Evolutionary conservation across 768 basidiomycete species (phyloP).

Genomic region (Lactarius trivialis): DNA sequence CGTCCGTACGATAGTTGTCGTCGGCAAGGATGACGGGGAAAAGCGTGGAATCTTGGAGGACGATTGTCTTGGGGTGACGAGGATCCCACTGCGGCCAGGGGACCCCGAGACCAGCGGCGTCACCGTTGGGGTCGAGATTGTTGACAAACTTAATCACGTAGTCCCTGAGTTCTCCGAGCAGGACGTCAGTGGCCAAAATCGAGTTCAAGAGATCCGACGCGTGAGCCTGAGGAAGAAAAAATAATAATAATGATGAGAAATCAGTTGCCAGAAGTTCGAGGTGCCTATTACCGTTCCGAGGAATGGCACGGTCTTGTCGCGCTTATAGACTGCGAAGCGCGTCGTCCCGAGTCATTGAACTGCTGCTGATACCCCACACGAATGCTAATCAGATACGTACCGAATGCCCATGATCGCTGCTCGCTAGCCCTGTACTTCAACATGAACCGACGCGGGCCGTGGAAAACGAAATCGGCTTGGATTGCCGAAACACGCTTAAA

Average conservation of each 20-base stretch:
- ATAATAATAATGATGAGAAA: too few species aligned
- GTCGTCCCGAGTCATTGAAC: not conserved
- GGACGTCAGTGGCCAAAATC: constrained; percentile 11
- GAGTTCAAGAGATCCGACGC: constrained; percentile 26
- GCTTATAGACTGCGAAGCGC: constrained; percentile 37
- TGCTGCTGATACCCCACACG: not conserved
- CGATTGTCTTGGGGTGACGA: constrained; percentile 15
- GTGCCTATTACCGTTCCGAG: constrained; percentile 33
- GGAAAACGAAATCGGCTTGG: constrained; percentile 45
- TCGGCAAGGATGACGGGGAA: constrained; percentile 15
- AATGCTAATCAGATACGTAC: constrained; percentile 26
- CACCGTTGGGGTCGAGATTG: constrained; percentile 28
- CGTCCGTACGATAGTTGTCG: constrained; percentile 22
- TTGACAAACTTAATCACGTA: constrained; percentile 30
- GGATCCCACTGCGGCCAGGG: constrained; percentile 26
- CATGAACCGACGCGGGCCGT: constrained; percentile 44
- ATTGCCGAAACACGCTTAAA: constrained; percentile 48
- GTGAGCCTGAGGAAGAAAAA: constrained; percentile 1
- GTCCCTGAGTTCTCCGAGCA: constrained; percentile 25
- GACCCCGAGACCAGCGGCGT: constrained; percentile 15
- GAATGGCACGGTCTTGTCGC: constrained; percentile 37
- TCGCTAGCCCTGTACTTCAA: constrained; percentile 34
- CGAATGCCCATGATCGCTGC: constrained; percentile 39
- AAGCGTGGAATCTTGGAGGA: constrained; percentile 20
- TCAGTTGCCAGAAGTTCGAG: too few species aligned